These are phyloP conservation scores for Dacryopinax primogenitus DNA, from an alignment of 768 basidiomycete species.

Conservation along the genomic window DNA sequence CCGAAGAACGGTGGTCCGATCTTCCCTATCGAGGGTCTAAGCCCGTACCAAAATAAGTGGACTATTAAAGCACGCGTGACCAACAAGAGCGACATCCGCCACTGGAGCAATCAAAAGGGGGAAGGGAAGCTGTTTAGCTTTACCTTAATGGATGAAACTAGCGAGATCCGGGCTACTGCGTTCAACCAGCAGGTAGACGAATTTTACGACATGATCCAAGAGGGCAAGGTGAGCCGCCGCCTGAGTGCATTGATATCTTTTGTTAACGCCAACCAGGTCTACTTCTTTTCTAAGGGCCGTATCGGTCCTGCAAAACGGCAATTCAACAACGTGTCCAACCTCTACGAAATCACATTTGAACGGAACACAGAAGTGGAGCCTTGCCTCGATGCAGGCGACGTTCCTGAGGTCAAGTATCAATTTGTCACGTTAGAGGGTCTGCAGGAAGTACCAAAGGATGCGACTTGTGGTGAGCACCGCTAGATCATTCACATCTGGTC, in stretches of 20 bases:
- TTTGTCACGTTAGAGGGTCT: constrained; percentile 58
- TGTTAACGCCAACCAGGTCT: constrained; percentile 37
- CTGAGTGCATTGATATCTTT: background rate
- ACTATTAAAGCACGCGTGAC: constrained; percentile 91
- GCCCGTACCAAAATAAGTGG: constrained; percentile 98
- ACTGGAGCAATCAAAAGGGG: constrained; percentile 79
- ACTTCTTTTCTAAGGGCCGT: constrained; percentile 77
- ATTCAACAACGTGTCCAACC: constrained; percentile 77
- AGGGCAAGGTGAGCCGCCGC: constrained; percentile 45
- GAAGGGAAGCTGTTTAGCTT: constrained; percentile 93
- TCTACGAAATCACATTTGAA: constrained; percentile 86
- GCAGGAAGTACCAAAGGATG: constrained; percentile 56
- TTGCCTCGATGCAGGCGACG: constrained; percentile 64
- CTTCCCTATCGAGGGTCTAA: constrained; percentile 85
- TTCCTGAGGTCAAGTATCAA: constrained; percentile 74
- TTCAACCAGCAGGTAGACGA: constrained; percentile 80
- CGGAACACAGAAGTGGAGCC: constrained; percentile 70
- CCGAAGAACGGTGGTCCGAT: constrained; percentile 28
- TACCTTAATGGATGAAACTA: constrained; percentile 85
- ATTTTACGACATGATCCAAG: constrained; percentile 71
- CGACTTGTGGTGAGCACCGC: constrained; percentile 54
- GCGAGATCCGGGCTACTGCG: constrained; percentile 68
- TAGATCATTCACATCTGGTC: background rate
- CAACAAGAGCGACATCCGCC: constrained; percentile 74
- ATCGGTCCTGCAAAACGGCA: constrained; percentile 96